phyloP scores from a whole-genome alignment of 805 yeast species.

The Cyberlindnera nakhonratchasimensis region DNA sequence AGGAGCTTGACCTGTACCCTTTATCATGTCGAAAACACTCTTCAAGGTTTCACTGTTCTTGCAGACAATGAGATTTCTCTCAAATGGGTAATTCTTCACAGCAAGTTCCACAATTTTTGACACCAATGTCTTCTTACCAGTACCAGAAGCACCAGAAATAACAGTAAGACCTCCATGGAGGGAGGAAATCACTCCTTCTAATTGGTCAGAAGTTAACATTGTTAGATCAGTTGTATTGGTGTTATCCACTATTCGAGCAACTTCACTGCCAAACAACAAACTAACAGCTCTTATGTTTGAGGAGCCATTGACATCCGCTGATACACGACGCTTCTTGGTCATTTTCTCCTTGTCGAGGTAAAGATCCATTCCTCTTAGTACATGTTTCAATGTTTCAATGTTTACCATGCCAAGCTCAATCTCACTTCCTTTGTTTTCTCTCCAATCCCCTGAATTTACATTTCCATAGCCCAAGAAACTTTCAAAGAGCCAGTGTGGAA shows the following conservation, averaged over 20 bases:
- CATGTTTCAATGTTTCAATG: conserved; percentile 1
- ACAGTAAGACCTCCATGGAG: conserved; percentile 38
- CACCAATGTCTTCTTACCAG: conserved; percentile 42
- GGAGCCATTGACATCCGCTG: background rate
- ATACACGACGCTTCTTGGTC: conserved; percentile 12
- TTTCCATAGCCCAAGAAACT: conserved; percentile 33
- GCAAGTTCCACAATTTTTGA: conserved; percentile 23
- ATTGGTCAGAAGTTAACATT: conserved; percentile 1
- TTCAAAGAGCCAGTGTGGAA: conserved; percentile 37
- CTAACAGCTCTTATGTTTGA: background rate
- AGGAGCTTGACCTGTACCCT: background rate
- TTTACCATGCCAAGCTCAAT: background rate
- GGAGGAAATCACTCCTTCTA: conserved; percentile 23
- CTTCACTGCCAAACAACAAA: background rate
- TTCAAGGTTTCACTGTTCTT: conserved; percentile 6
- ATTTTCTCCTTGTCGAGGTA: background rate
- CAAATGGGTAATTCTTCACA: conserved; percentile 20
- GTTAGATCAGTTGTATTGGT: background rate
- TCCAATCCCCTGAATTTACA: conserved; percentile 6
- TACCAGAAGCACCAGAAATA: conserved; percentile 52
- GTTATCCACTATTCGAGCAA: background rate
- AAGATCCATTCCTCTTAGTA: conserved; percentile 1
- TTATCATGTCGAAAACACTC: background rate
- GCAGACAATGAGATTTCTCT: conserved; percentile 15
- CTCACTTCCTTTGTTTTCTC: background rate